Evolutionary conservation across 345 rosid species (phyloP).

Genomic region (Syzygium grande): DNA sequence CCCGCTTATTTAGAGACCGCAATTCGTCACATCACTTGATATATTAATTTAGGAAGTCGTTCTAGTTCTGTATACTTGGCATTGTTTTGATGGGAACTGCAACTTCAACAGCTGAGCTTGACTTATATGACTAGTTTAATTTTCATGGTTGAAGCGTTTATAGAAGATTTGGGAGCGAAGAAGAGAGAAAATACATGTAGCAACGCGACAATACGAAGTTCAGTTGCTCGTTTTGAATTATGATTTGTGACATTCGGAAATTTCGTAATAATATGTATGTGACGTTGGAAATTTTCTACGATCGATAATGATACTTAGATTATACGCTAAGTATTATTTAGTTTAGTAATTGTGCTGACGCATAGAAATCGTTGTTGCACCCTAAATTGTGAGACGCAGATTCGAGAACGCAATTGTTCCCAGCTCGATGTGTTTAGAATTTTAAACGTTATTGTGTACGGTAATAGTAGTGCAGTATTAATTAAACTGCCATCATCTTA

Average conservation of each 20-base stretch:
- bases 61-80: not conserved
- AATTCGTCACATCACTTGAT: not conserved
- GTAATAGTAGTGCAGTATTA: too few relatives aligned
- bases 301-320: too few relatives aligned
- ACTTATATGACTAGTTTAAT: not conserved
- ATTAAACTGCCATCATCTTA: too few relatives aligned
- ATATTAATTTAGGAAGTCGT: not conserved
- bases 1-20: not conserved
- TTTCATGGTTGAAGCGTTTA: not conserved
- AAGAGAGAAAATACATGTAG: not conserved
- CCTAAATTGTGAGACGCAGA: too few relatives aligned
- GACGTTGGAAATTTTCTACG: too few relatives aligned
- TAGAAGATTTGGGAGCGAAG: not conserved
- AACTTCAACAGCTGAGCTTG: not conserved
- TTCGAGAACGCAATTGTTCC: too few relatives aligned
- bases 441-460: too few relatives aligned
- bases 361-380: too few relatives aligned
- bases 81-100: not conserved
- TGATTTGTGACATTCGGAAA: not conserved
- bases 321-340: too few relatives aligned
- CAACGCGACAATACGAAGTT: not conserved
- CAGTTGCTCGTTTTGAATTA: not conserved
- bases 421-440: too few relatives aligned
- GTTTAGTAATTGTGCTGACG: too few relatives aligned
- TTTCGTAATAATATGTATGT: too few relatives aligned